Percentiles rank a stretch among this genome's conserved stretches.
Evolutionary conservation across 2,329 filamentous ascomycete genomes (phyloP).

Genomic region (Trichoderma cornu-damae): DNA sequence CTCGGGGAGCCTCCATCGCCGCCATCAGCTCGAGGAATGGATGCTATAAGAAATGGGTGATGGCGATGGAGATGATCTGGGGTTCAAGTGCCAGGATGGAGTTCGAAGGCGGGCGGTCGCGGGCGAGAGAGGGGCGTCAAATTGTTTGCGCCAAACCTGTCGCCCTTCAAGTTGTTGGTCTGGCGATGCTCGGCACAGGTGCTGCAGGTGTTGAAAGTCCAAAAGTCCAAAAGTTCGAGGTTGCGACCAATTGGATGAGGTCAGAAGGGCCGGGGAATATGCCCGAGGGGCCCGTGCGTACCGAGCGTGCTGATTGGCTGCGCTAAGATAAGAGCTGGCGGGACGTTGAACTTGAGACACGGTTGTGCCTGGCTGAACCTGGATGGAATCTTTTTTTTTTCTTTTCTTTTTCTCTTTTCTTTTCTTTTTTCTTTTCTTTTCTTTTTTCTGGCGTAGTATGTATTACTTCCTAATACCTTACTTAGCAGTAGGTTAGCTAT

Average conservation of each 20-base stretch:
- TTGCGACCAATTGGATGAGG: slow-evolving; percentile 22
- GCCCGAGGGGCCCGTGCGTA: slow-evolving; percentile 13
- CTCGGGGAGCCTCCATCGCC: slow-evolving; percentile 18
- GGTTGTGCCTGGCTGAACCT: slow-evolving; percentile 2
- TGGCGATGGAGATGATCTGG: not conserved
- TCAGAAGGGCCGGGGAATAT: slow-evolving; percentile 16
- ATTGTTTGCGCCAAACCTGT: slow-evolving; percentile 4
- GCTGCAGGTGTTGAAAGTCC: slow-evolving; percentile 12
- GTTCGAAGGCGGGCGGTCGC: not conserved
- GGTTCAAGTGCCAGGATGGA: not conserved
- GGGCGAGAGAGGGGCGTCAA: not conserved
- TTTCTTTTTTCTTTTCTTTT: no score
- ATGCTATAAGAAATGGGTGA: not conserved
- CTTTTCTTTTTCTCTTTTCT: no score
- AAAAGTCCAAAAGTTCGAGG: not conserved
- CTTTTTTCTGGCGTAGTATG: no score
- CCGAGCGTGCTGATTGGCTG: not conserved
- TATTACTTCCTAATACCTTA: no score
- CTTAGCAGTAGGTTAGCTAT: no score
- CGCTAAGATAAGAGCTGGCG: not conserved
- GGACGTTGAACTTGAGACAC: not conserved
- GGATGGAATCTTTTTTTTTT: not conserved
- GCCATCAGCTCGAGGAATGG: not conserved
- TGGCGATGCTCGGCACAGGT: slow-evolving; percentile 15
- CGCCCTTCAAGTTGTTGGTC: slow-evolving; percentile 8